phyloP scores from a whole-genome alignment of 2,329 filamentous ascomycete species.

The Aspergillus quadrilineatus region DNA sequence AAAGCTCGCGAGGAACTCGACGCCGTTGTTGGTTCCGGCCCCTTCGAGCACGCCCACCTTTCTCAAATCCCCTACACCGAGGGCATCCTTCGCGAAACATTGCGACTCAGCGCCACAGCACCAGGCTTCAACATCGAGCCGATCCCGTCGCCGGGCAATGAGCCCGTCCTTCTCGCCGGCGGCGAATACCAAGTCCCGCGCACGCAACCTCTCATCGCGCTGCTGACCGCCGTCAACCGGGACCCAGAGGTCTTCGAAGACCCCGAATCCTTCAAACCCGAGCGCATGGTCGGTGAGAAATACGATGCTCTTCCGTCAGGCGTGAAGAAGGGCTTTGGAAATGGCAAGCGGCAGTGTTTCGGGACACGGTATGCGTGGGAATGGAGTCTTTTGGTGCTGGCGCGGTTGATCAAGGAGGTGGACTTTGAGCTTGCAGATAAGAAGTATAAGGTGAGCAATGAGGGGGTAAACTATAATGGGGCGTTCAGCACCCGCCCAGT shows the following conservation, averaged over 20 bases:
- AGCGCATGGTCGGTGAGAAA: slow-evolving; percentile 69
- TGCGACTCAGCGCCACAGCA: slow-evolving; percentile 63
- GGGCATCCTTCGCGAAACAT: slow-evolving; percentile 65
- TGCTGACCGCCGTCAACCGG: slow-evolving; percentile 60
- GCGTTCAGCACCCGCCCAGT: slow-evolving; percentile 55
- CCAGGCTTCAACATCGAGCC: slow-evolving; percentile 57
- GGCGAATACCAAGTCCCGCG: slow-evolving; percentile 63
- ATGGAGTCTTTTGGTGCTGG: slow-evolving; percentile 63
- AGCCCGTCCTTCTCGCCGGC: slow-evolving; percentile 50
- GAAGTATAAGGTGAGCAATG: slow-evolving; percentile 36
- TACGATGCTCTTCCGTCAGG: slow-evolving; percentile 64
- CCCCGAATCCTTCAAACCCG: slow-evolving; percentile 65
- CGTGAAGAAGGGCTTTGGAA: slow-evolving; percentile 71
- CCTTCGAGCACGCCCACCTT: slow-evolving; percentile 53
- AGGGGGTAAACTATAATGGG: slow-evolving; percentile 42
- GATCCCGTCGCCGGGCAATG: slow-evolving; percentile 39
- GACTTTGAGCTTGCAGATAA: slow-evolving; percentile 64
- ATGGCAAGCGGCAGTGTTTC: slow-evolving; percentile 69
- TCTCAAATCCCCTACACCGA: slow-evolving; percentile 65
- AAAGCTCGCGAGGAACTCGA: slow-evolving; percentile 70
- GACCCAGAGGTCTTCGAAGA: slow-evolving; percentile 66
- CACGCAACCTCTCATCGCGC: slow-evolving; percentile 51
- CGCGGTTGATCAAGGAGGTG: slow-evolving; percentile 68
- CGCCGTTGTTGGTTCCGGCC: slow-evolving; percentile 27
- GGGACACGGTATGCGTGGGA: slow-evolving; percentile 73